These are phyloP conservation scores for Kickxella alabastrina DNA, from an alignment of 192 early-diverging fungal genomes.

Conservation along the genomic window DNA sequence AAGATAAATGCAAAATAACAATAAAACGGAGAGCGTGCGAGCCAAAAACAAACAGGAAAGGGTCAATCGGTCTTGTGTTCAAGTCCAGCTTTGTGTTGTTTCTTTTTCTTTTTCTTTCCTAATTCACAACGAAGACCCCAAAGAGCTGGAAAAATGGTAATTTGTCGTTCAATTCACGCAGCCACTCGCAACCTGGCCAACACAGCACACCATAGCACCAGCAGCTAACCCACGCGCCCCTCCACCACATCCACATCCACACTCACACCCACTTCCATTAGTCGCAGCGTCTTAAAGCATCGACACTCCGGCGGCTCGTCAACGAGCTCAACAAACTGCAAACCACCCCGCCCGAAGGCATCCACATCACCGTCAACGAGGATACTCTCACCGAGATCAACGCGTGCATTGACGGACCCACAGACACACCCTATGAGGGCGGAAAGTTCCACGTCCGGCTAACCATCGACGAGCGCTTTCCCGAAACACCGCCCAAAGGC, in stretches of 20 bases:
- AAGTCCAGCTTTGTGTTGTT: too few relatives aligned
- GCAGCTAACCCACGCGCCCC: background rate
- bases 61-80: too few relatives aligned
- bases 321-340: slow-evolving; percentile 58
- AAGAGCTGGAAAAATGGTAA: too few relatives aligned
- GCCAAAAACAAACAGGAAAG: too few relatives aligned
- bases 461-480: slow-evolving; percentile 69
- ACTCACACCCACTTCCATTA: slow-evolving; percentile 2
- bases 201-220: background rate
- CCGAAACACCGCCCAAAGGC: slow-evolving; percentile 80
- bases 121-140: too few relatives aligned
- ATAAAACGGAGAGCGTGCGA: too few relatives aligned
- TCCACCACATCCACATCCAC: background rate
- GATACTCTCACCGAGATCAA: slow-evolving; percentile 75
- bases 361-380: slow-evolving; percentile 67
- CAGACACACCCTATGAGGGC: slow-evolving; percentile 81
- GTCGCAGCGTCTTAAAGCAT: slow-evolving; percentile 29
- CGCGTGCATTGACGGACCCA: slow-evolving; percentile 80
- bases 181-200: too few relatives aligned
- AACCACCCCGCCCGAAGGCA: slow-evolving; percentile 75
- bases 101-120: too few relatives aligned
- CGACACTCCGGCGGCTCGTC: slow-evolving; percentile 52
- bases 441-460: slow-evolving; percentile 76
- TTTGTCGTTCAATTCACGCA: too few relatives aligned
- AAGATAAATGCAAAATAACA: too few relatives aligned